Evolutionary conservation across 2,329 filamentous ascomycete species (phyloP).

Genomic region (Fusarium albosuccineum): DNA sequence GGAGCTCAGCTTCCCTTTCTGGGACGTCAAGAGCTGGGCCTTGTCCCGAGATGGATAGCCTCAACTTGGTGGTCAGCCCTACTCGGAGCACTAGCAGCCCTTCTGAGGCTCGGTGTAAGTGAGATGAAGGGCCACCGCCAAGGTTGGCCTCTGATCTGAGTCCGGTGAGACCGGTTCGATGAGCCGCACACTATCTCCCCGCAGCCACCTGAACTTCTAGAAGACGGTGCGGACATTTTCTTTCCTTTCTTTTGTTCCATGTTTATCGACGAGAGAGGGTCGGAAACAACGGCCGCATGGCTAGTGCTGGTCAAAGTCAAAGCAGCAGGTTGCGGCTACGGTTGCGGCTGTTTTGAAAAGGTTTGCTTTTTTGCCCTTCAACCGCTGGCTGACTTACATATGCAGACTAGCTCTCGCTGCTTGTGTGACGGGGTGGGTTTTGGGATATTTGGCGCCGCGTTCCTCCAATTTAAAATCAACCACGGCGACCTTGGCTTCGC

Average conservation of each 20-base stretch:
- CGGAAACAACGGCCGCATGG: slow-evolving; percentile 26
- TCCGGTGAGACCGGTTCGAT: slow-evolving; percentile 12
- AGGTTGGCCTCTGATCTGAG: slow-evolving; percentile 6
- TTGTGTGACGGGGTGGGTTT: slow-evolving; percentile 33
- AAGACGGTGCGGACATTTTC: slow-evolving; percentile 2
- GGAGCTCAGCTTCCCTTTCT: slow-evolving; percentile 17
- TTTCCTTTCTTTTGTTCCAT: neutral
- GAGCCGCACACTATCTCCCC: slow-evolving; percentile 24
- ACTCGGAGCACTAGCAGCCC: slow-evolving; percentile 13
- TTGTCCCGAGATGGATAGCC: slow-evolving; percentile 7
- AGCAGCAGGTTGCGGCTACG: slow-evolving; percentile 1
- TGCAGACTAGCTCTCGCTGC: slow-evolving; percentile 4
- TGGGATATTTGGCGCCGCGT: slow-evolving; percentile 28
- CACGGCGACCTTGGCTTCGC: slow-evolving; percentile 15
- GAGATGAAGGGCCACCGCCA: slow-evolving; percentile 33
- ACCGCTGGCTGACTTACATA: neutral
- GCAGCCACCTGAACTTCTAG: slow-evolving; percentile 36
- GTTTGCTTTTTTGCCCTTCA: slow-evolving; percentile 18
- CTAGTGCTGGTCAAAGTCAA: neutral
- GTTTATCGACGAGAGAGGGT: neutral
- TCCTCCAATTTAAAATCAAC: slow-evolving; percentile 41
- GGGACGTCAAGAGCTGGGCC: slow-evolving; percentile 10
- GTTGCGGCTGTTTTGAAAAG: slow-evolving; percentile 24
- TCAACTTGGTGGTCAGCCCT: slow-evolving; percentile 31
- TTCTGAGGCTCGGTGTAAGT: slow-evolving; percentile 16